phyloP scores from a whole-genome alignment of 768 basidiomycete genomes.

The Naematelia aurantialba region DNA sequence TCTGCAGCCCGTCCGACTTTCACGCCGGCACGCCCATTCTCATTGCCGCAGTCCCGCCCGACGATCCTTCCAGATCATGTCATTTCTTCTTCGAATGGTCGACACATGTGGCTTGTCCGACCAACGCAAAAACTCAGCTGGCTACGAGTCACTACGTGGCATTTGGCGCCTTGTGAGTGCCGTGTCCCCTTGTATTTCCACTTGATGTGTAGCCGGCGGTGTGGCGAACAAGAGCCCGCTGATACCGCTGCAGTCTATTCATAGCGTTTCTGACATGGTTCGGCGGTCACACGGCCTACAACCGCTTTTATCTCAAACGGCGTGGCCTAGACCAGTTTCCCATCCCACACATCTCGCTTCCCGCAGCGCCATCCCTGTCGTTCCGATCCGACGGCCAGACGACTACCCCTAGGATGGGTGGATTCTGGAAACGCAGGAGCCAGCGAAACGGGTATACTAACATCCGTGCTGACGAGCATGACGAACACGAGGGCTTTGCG shows the following conservation, averaged over 20 bases:
- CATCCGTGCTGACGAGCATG: slow-evolving; percentile 41
- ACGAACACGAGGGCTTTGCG: slow-evolving; percentile 46
- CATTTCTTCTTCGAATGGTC: slow-evolving; percentile 79
- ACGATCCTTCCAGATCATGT: slow-evolving; percentile 63
- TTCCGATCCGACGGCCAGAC: background rate
- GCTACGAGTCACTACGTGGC: slow-evolving; percentile 57
- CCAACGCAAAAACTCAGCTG: slow-evolving; percentile 56
- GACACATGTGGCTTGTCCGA: slow-evolving; percentile 77
- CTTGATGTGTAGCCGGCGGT: too few species aligned
- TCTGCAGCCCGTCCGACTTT: slow-evolving; percentile 67
- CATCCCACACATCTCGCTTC: slow-evolving; percentile 31
- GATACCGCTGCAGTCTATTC: slow-evolving; percentile 53
- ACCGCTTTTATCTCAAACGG: slow-evolving; percentile 68
- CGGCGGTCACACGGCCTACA: slow-evolving; percentile 68
- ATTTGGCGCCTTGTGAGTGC: slow-evolving; percentile 61
- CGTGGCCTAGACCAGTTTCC: slow-evolving; percentile 72
- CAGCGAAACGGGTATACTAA: slow-evolving; percentile 36
- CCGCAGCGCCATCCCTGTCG: slow-evolving; percentile 10
- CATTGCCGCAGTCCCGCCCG: slow-evolving; percentile 62
- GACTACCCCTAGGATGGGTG: background rate
- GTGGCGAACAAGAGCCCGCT: too few species aligned
- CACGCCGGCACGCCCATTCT: slow-evolving; percentile 59
- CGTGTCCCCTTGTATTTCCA: slow-evolving; percentile 1
- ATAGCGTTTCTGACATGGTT: slow-evolving; percentile 64
- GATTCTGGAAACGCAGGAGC: slow-evolving; percentile 26